Conservation (phyloP, 73 alveolate species). For the Paramecium sexaurelia region DNA sequence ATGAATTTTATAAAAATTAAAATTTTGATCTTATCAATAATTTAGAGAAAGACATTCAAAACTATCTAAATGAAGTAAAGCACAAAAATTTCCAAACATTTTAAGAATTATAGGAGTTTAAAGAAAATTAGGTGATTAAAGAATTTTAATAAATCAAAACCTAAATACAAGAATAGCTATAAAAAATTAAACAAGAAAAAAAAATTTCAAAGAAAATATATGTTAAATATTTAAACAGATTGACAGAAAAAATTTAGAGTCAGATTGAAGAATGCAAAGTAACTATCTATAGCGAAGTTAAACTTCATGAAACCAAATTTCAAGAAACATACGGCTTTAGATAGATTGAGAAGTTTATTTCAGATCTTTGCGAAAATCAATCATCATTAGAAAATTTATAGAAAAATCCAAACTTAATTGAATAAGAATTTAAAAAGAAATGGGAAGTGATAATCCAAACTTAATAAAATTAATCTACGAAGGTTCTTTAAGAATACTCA, state of each 20-base stretch:
- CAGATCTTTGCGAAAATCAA: neutral
- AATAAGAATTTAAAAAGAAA: no score
- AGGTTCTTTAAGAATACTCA: no score
- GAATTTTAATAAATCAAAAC: neutral
- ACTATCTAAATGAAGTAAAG: neutral
- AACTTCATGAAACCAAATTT: neutral
- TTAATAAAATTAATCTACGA: no score
- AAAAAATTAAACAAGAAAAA: neutral
- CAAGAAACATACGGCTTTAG: neutral
- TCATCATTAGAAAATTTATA: no score
- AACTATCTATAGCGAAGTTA: neutral
- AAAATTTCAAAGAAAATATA: neutral
- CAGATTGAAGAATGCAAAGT: neutral
- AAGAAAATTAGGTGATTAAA: neutral
- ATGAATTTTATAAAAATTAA: neutral
- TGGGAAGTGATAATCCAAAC: no score
- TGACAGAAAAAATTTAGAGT: neutral
- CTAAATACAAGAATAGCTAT: neutral
- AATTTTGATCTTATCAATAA: neutral
- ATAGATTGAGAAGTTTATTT: neutral
- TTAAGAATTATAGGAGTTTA: neutral
- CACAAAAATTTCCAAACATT: neutral
- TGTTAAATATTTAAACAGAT: neutral
- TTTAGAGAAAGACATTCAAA: neutral
- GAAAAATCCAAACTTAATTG: no score